Evolutionary conservation across 2,329 filamentous ascomycete species (phyloP).

Genomic region (Alternaria sp.): DNA sequence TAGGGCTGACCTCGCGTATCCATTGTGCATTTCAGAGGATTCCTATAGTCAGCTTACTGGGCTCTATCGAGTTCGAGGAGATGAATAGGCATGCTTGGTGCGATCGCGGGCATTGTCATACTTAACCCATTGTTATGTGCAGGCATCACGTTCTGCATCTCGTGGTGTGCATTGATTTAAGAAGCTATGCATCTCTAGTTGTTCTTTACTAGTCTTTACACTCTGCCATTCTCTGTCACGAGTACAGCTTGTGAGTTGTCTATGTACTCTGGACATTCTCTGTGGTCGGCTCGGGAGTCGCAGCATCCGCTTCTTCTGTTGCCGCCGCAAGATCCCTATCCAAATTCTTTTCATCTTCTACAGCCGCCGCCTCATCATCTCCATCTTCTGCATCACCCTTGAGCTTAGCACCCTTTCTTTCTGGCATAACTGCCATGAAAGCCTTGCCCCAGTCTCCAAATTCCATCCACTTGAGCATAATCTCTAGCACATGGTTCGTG

Average conservation of each 20-base stretch:
- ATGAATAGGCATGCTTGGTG: background rate
- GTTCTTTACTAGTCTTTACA: background rate
- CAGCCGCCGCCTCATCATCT: conserved; percentile 21
- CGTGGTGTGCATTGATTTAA: background rate
- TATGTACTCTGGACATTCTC: conserved; percentile 6
- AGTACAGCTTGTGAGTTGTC: background rate
- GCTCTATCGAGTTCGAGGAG: background rate
- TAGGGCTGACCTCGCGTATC: conserved; percentile 15
- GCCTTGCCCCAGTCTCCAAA: conserved; percentile 89
- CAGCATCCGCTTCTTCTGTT: conserved; percentile 9
- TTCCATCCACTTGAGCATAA: conserved; percentile 94
- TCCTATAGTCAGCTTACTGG: background rate
- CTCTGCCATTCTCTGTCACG: background rate
- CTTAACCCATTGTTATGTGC: no score
- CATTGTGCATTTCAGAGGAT: background rate
- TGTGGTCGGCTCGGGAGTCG: background rate
- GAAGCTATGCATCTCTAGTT: background rate
- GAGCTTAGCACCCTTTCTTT: conserved; percentile 82
- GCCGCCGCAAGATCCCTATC: conserved; percentile 14
- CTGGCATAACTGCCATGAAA: conserved; percentile 87
- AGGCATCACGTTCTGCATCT: background rate
- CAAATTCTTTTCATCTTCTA: conserved; percentile 7
- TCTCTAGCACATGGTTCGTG: conserved; percentile 96
- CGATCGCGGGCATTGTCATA: no score
- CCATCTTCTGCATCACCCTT: conserved; percentile 50